phyloP scores from a whole-genome alignment of 1,284 basidiomycete species.

The Sporisorium scitamineum region DNA sequence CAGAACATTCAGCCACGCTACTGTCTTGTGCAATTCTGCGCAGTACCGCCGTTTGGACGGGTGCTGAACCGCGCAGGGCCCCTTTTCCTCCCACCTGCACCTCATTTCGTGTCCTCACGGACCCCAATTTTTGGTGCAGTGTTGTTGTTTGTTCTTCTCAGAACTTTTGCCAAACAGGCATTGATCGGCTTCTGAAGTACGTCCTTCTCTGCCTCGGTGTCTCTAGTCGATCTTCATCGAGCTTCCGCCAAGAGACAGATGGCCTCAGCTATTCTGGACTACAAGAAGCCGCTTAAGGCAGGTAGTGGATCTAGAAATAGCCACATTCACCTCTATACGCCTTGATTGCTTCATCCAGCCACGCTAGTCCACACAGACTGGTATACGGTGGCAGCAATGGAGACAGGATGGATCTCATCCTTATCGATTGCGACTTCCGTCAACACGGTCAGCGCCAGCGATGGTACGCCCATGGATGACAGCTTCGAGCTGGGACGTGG shows the following conservation, averaged over 20 bases:
- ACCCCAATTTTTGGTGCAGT: not conserved
- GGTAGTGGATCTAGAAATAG: not conserved
- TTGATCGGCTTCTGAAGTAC: not conserved
- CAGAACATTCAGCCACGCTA: too few species aligned
- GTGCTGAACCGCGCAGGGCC: not conserved
- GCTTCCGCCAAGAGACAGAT: too few species aligned
- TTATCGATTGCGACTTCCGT: slow-evolving; percentile 14
- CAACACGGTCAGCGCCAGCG: not conserved
- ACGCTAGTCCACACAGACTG: not conserved
- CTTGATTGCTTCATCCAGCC: not conserved
- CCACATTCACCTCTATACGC: not conserved
- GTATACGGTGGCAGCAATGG: not conserved
- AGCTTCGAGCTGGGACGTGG: not conserved
- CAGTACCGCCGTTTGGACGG: not conserved
- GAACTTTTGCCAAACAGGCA: not conserved
- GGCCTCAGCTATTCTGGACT: not conserved
- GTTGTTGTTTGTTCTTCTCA: not conserved
- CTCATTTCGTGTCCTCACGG: not conserved
- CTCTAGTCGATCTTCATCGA: not conserved
- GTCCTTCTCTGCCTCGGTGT: not conserved
- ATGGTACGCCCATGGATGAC: not conserved
- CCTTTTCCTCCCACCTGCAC: not conserved
- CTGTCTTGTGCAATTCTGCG: not conserved
- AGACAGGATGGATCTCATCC: slow-evolving; percentile 16
- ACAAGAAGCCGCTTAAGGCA: not conserved